Percentiles rank a stretch among this genome's conserved stretches.
Evolutionary conservation across 2,329 filamentous ascomycete species (phyloP).

Genomic region (Calonectria montana): DNA sequence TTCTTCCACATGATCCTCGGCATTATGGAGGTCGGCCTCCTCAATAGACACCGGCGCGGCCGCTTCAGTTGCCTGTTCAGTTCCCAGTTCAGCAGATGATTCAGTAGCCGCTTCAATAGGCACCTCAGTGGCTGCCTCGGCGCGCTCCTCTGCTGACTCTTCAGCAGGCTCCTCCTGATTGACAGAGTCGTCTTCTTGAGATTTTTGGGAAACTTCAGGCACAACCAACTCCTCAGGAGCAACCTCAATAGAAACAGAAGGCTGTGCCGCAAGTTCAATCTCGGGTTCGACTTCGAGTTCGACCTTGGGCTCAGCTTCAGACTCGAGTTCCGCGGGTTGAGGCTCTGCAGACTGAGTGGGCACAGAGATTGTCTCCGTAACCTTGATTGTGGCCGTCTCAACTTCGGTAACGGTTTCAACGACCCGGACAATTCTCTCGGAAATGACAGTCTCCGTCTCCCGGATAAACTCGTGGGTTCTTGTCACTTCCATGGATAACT

Average conservation of each 20-base stretch:
- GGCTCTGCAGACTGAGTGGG: constrained; percentile 25
- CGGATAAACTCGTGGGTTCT: constrained; percentile 23
- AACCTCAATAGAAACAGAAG: neutral
- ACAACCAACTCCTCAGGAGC: neutral
- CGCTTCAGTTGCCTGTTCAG: neutral
- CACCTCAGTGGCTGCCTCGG: neutral
- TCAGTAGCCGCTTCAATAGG: neutral
- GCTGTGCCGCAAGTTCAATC: neutral
- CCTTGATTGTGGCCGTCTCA: constrained; percentile 45
- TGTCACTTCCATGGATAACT: neutral
- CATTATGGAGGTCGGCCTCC: neutral
- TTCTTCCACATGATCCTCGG: neutral
- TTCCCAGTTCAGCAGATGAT: neutral
- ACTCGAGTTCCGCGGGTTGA: neutral
- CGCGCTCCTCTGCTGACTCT: neutral
- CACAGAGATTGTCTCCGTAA: constrained; percentile 39
- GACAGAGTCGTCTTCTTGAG: neutral
- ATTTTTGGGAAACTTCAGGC: neutral
- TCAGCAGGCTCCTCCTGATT: neutral
- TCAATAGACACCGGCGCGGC: neutral
- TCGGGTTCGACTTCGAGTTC: neutral
- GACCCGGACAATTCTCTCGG: constrained; percentile 44
- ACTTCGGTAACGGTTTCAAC: constrained; percentile 51
- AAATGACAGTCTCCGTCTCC: constrained; percentile 36
- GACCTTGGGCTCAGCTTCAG: constrained; percentile 18